Base-by-base conservation (phyloP, 129 eudicot species). In the Chrysanthemum makinoi region DNA sequence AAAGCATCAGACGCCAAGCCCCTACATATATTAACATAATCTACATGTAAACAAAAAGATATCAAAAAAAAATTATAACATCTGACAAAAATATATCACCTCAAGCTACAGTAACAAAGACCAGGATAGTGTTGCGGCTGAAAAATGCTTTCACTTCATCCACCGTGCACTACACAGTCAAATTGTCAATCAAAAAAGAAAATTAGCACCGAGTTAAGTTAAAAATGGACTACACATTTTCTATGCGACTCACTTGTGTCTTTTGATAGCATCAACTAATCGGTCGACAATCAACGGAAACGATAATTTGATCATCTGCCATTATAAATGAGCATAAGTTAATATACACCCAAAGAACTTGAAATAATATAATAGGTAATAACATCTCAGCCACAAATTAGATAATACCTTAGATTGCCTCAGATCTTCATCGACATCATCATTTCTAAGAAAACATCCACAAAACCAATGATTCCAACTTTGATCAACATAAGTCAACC, bases 191-290 rank as follows among this genome's bases (percentile, higher is more conserved):
- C 22, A 28, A 55, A 44, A 60, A 62, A 55, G 52, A 50, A 26
- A 63, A 33, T 52, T 48, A 46, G 63, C 65, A 72, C 53, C 59
- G 20, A 26, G 20, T 69, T 47, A n/a, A 9, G 1, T 35, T 35
- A 35, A 35, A 35, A 35, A 35, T 35, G 43, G 46, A 6, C 46
- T 39, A 10, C 33, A 46, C 17, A 62, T 68, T 16, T 53, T 47
- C 46, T 56, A 68, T 57, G 74, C 47, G 61, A 85, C 99, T 90
- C 84, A 94, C 99, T 80, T 86, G 81, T 94, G 97, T 62, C 85
- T 81, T 73, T 84, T 72, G 75, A 87, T 78, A 58, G 93, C 89
- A 61, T 79, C 75, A 69, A 51, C 74, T 76, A 94, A 86, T 28
- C 58, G 86, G 35, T 62, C 70, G 73, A 76, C 80, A 43, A 88